phyloP scores from a whole-genome alignment of 768 basidiomycete species.

The Phanerochaete carnosa region DNA sequence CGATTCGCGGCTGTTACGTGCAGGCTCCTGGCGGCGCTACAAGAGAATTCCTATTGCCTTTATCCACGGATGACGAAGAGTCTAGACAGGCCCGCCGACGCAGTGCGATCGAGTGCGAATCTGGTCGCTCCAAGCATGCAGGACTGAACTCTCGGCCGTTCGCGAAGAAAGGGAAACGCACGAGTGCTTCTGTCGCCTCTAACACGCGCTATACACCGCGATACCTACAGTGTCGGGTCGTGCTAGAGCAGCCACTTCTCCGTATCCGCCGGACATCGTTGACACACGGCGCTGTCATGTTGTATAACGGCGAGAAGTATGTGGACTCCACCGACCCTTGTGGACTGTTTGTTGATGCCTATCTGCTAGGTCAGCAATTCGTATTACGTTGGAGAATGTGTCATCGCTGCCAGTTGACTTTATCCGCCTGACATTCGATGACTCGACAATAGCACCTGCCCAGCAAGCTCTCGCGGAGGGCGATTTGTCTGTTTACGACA shows the following conservation, averaged over 20 bases:
- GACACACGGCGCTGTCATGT: slow-evolving; percentile 91
- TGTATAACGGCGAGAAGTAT: slow-evolving; percentile 92
- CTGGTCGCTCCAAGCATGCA: slow-evolving; percentile 64
- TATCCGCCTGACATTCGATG: slow-evolving; percentile 82
- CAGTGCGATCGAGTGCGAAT: slow-evolving; percentile 61
- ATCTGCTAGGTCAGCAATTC: slow-evolving; percentile 66
- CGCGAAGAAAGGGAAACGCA: slow-evolving; percentile 38
- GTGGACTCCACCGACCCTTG: slow-evolving; percentile 21
- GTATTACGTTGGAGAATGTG: slow-evolving; percentile 87
- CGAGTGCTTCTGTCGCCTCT: slow-evolving; percentile 21
- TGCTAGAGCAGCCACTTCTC: slow-evolving; percentile 84
- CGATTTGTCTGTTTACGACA: slow-evolving; percentile 76
- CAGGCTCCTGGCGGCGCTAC: slow-evolving; percentile 70
- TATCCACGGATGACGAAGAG: slow-evolving; percentile 71
- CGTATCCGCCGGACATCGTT: slow-evolving; percentile 85
- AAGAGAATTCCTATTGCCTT: slow-evolving; percentile 73
- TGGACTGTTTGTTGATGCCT: background rate
- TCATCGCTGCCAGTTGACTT: slow-evolving; percentile 83
- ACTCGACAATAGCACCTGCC: slow-evolving; percentile 78
- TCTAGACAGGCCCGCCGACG: slow-evolving; percentile 52
- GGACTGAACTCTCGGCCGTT: slow-evolving; percentile 73
- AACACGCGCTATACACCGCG: slow-evolving; percentile 25
- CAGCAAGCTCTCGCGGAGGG: slow-evolving; percentile 79
- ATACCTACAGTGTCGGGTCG: slow-evolving; percentile 80
- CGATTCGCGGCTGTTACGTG: slow-evolving; percentile 74